Evolutionary conservation across 1,284 basidiomycete genomes (phyloP), one percentile per base, ranked within the genome.

Genomic region (Xerocomus nothofagi): DNA sequence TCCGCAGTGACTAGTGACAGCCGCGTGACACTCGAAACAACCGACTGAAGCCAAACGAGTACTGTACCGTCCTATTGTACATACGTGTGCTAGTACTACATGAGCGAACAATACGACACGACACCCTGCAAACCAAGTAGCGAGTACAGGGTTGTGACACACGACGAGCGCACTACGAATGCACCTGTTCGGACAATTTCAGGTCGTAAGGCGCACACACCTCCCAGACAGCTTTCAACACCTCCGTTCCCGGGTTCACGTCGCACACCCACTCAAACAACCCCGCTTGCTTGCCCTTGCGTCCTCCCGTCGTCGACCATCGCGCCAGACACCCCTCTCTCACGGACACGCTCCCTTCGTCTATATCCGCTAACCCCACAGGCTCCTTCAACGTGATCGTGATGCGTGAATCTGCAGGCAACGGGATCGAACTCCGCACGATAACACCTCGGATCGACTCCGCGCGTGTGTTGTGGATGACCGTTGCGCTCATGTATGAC

Each of bases 261-360:
- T 53, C 46, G 27, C 53, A 65, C 12, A 59, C 61, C 60, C 63
- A 61, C 36, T 65, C 58, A 20, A 65, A 63, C 18, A 60, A 14
- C 3, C 63, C 61, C 3, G 31, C 58, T 26, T 63, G 45, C 15
- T 62, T 57, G 11, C 63, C 58, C 20, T 59, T 49, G 31, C 48
- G 47, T 1, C 44, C 47, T 2, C 56, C 56, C 3, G 31, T 34
- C 18, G 59, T 56, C 30, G 63, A 59, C 60, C 60, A 62, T 12
- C 61, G 49, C 7, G 56, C 63, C 30, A 47, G 6, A 29, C 50
- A 59, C 6, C 53, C 61, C 1, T 52, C 51, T 1, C 43, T 56
- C n/a, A 63, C 45, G 3, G 29, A 1, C 3, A 59, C 55, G 3
- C 7, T 21, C 18, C 59, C 61, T 2, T 61, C 50, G 2, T 57